phyloP scores from a whole-genome alignment of 768 basidiomycete species.

The Lactarius indigo region DNA sequence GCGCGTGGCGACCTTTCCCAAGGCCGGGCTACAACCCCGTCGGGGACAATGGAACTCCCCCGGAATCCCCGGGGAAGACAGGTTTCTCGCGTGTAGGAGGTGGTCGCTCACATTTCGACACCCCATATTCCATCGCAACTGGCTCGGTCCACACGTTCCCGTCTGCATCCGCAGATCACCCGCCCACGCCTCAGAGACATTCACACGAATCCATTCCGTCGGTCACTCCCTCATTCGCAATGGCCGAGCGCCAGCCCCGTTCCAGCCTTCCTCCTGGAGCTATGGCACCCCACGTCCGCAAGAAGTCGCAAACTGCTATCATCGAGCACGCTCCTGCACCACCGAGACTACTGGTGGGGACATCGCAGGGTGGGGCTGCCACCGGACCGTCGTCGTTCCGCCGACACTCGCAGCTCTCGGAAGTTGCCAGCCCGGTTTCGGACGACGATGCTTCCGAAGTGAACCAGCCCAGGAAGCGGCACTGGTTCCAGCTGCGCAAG shows the following conservation, averaged over 20 bases:
- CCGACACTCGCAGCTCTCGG: slow-evolving; percentile 19
- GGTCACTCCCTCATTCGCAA: slow-evolving; percentile 24
- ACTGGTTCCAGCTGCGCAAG: slow-evolving; percentile 26
- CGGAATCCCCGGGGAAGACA: slow-evolving; percentile 36
- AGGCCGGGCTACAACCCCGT: slow-evolving; percentile 48
- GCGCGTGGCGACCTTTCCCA: slow-evolving; percentile 83
- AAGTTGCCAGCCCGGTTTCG: slow-evolving; percentile 19
- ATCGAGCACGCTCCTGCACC: slow-evolving; percentile 55
- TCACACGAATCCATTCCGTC: slow-evolving; percentile 24
- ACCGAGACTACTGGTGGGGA: not conserved
- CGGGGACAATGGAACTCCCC: slow-evolving; percentile 30
- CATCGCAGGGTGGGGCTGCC: not conserved
- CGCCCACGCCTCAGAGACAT: slow-evolving; percentile 12
- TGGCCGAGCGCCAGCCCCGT: slow-evolving; percentile 25
- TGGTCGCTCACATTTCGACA: slow-evolving; percentile 79
- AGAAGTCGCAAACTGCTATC: slow-evolving; percentile 80
- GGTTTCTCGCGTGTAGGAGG: slow-evolving; percentile 89
- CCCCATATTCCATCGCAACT: slow-evolving; percentile 74
- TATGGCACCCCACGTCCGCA: slow-evolving; percentile 67
- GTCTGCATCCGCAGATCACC: slow-evolving; percentile 60
- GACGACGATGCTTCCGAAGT: slow-evolving; percentile 21
- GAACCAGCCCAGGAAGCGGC: slow-evolving; percentile 22
- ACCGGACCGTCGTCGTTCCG: slow-evolving; percentile 6
- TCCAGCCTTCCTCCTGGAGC: slow-evolving; percentile 55
- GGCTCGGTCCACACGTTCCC: slow-evolving; percentile 35